These are phyloP conservation scores for Nakazawaea anatomiae DNA, from an alignment of 805 yeast species.

Conservation along the genomic window DNA sequence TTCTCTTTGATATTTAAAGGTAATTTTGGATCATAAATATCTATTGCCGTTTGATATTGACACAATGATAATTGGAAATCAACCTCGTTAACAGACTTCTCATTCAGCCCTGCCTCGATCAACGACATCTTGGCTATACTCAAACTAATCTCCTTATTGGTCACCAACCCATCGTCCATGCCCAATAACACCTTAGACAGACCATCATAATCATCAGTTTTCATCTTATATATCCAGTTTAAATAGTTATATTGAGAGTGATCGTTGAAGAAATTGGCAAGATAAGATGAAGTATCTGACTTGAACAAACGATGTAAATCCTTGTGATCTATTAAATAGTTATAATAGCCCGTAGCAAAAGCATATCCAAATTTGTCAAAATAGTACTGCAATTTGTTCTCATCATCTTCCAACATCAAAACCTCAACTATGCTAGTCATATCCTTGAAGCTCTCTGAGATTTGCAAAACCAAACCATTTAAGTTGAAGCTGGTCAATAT, in stretches of 20 bases:
- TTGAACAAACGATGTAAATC: conserved; percentile 48
- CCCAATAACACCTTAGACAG: conserved; percentile 45
- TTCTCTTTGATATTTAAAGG: neutral
- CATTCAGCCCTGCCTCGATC: conserved; percentile 31
- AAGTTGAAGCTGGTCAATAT: conserved; percentile 45
- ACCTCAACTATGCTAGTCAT: conserved; percentile 55
- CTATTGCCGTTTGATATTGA: conserved; percentile 34
- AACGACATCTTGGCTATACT: conserved; percentile 69
- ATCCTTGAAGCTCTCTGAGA: conserved; percentile 65
- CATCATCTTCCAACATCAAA: conserved; percentile 28
- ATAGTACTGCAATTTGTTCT: conserved; percentile 35
- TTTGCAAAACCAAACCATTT: conserved; percentile 46
- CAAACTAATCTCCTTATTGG: conserved; percentile 48
- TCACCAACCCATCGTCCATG: conserved; percentile 38
- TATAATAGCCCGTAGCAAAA: conserved; percentile 63
- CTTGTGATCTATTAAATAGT: conserved; percentile 46
- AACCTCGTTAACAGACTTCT: conserved; percentile 30
- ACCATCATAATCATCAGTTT: conserved; percentile 39
- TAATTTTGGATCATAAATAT: neutral
- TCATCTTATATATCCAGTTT: conserved; percentile 68
- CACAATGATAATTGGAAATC: conserved; percentile 44
- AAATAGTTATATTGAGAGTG: conserved; percentile 40
- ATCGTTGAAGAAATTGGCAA: conserved; percentile 47
- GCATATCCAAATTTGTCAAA: conserved; percentile 58
- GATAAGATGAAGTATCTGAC: conserved; percentile 41